Conservation (phyloP, 106 monocot species). For the Agapanthus africanus region DNA sequence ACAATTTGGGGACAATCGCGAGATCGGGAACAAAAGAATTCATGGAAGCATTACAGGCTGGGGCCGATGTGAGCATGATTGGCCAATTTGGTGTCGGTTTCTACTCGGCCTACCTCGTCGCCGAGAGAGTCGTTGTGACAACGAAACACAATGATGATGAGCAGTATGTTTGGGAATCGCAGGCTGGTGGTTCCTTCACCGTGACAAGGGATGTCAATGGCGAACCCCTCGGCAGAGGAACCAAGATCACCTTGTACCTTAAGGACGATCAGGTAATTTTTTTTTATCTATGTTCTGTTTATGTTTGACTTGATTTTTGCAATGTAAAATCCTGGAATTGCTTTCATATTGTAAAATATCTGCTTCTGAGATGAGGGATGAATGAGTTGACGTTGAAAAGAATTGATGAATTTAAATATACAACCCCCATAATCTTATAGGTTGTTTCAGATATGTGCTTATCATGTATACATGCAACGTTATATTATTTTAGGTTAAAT, state of each 20-base stretch:
- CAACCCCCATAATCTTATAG: no score
- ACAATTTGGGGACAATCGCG: conserved; percentile 27
- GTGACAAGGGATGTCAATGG: conserved; percentile 19
- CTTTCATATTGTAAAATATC: no score
- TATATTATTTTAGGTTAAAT: no score
- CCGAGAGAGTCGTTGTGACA: conserved; percentile 22
- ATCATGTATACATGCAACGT: no score
- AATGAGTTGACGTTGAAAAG: no score
- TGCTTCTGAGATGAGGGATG: no score
- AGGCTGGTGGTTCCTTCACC: conserved; percentile 27
- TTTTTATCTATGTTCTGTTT: no score
- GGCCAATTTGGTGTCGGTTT: conserved; percentile 29
- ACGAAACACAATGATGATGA: conserved; percentile 33
- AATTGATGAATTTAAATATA: no score
- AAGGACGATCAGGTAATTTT: conserved; percentile 19
- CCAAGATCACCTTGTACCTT: conserved; percentile 23
- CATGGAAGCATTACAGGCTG: conserved; percentile 29
- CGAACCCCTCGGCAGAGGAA: conserved; percentile 23
- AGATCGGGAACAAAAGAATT: conserved; percentile 26
- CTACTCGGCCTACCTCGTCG: conserved; percentile 22
- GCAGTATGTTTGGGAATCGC: conserved; percentile 25
- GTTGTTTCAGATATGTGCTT: no score
- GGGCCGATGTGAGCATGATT: conserved; percentile 30
- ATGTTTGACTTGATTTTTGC: no score
- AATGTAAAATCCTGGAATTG: no score